phyloP scores from a whole-genome alignment of 78 protist species.

The Dictyostelium intermedium region DNA sequence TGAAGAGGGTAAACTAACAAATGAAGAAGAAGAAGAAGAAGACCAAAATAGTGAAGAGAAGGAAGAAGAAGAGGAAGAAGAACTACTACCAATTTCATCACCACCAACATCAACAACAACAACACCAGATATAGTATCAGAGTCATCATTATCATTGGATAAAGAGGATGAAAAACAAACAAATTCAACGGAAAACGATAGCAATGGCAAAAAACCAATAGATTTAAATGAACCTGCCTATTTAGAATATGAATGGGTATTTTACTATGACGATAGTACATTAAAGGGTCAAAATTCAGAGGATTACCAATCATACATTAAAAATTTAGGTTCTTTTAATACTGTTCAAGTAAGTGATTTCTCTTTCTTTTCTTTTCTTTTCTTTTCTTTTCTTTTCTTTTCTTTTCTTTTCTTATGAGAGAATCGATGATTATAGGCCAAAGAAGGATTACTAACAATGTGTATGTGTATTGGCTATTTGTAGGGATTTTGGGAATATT shows the following conservation, averaged over 20 bases:
- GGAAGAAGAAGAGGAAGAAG: no score
- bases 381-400: no score
- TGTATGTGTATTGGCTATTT: neutral
- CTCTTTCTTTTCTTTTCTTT: neutral
- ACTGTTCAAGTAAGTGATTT: slow-evolving; percentile 53
- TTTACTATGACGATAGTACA: slow-evolving; percentile 71
- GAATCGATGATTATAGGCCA: neutral
- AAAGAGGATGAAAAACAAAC: neutral
- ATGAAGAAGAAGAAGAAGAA: neutral
- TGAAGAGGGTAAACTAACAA: neutral
- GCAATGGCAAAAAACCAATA: neutral
- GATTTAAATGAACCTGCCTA: neutral
- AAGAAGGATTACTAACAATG: neutral
- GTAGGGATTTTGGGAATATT: slow-evolving; percentile 78
- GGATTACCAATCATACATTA: slow-evolving; percentile 45
- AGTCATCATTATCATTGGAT: neutral
- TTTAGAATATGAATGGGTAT: slow-evolving; percentile 74
- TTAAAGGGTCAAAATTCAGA: slow-evolving; percentile 71
- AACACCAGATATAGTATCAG: neutral
- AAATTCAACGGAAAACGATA: neutral
- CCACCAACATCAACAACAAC: neutral
- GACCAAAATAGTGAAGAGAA: neutral
- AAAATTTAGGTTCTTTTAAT: slow-evolving; percentile 72
- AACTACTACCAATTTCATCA: neutral
- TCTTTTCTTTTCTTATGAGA: no score